Conservation (phyloP, 352 stramenopile species). For the Thalassiosira exigua region DNA sequence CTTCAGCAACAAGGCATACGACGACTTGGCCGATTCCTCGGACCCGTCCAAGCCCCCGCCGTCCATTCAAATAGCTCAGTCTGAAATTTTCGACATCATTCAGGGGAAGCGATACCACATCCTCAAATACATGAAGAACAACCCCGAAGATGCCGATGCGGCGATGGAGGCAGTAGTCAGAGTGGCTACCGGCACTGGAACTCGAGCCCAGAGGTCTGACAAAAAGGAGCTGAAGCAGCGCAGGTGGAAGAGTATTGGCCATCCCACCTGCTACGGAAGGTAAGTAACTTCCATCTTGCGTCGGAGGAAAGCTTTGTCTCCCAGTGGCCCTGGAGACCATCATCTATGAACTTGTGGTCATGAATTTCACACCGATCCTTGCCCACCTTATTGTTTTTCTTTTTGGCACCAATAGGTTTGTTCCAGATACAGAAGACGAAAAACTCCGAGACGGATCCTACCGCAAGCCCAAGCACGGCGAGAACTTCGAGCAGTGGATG, state of each 20-base stretch:
- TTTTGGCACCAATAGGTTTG: too few relatives aligned
- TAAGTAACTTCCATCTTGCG: too few relatives aligned
- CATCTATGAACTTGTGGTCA: too few relatives aligned
- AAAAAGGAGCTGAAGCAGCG: constrained; percentile 82
- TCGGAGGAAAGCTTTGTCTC: too few relatives aligned
- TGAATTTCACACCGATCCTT: too few relatives aligned
- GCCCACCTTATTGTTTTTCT: too few relatives aligned
- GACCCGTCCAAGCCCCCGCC: constrained; percentile 84
- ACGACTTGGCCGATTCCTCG: constrained; percentile 84
- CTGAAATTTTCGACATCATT: constrained; percentile 91
- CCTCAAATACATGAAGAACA: constrained; percentile 86
- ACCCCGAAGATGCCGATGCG: constrained; percentile 83
- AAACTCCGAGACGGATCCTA: constrained; percentile 85
- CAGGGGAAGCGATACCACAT: constrained; percentile 88
- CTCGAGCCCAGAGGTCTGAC: constrained; percentile 53
- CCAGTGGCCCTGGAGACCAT: too few relatives aligned
- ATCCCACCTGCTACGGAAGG: constrained; percentile 85
- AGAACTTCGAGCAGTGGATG: constrained; percentile 89
- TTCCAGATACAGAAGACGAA: constrained; percentile 87
- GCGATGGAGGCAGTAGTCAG: constrained; percentile 88
- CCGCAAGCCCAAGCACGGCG: constrained; percentile 74
- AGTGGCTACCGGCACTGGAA: constrained; percentile 88
- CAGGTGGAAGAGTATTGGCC: constrained; percentile 87
- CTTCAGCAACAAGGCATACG: constrained; percentile 86
- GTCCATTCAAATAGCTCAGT: constrained; percentile 88